Base-by-base conservation (phyloP, 2,329 filamentous ascomycete genomes). In the Ceratocystis huliohia region DNA sequence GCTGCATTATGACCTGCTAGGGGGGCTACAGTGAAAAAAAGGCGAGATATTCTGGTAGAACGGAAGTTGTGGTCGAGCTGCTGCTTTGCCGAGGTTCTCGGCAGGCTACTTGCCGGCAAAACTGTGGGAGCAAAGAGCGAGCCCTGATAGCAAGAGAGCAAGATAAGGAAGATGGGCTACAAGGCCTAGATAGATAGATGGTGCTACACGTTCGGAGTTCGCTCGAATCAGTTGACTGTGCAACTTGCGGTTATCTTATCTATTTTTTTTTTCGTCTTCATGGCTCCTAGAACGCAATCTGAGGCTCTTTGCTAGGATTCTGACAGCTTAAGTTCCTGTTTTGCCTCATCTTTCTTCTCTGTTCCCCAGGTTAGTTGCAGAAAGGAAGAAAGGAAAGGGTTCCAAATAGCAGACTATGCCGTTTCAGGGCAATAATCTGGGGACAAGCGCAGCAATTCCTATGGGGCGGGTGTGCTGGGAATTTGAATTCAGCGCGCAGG, bases 41-140 rank as follows among this genome's bases (percentile, higher is more conserved):
- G 20, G 48, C 37, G 33, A 62, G 37, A 25, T 37, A 62, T 62
- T 62, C 59, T 62, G 30, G 59, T n/a, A 62, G 15, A 62, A 22
- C 33, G 59, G 59, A 62, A 20, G 59, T 20, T 45, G 20, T 62
- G 59, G 59, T 28, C 8, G 28, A 41, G 33, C 20, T 62, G 37
- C 7, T 28, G 56, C 28, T 17, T 62, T 41, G 59, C 59, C 59
- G 59, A 62, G 59, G 59, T 62, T n/a, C 17, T 62, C 44, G 25
- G 41, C 28, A 62, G 33, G 59, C 59, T 62, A 13, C 44, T 44
- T 41, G 20, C 22, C 30, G 33, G 59, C 17, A 44, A 62, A 45
- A 62, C 59, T 22, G 33, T 17, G 17, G 20, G 15, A n/a, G 41
- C 13, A 37, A 62, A 25, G 59, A 22, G 59, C 10, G 8, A 33